A percentile compares a stretch with the other conserved stretches of the same genome.
phyloP scores from a whole-genome alignment of 2,329 filamentous ascomycete genomes.

The Fusarium sp. region DNA sequence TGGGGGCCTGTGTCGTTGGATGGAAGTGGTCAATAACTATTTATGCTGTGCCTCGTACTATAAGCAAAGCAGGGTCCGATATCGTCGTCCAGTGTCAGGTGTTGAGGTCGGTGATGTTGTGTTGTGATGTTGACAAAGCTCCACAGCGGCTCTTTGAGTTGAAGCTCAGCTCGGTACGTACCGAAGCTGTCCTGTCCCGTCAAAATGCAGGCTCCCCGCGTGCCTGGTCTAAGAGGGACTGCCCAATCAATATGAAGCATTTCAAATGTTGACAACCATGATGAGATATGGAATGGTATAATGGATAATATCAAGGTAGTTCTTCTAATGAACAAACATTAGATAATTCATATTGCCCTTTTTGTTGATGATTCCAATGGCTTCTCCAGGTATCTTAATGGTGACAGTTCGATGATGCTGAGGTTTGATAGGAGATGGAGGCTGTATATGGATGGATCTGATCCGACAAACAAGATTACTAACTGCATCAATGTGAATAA shows the following conservation, averaged over 20 bases:
- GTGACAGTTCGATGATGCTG: not conserved
- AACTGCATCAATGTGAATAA: no score
- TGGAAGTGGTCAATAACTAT: not conserved
- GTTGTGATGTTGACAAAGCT: slow-evolving; percentile 40
- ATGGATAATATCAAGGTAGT: no score
- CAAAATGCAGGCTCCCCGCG: slow-evolving; percentile 34
- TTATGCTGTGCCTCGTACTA: not conserved
- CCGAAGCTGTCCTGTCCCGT: slow-evolving; percentile 14
- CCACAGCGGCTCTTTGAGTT: slow-evolving; percentile 39
- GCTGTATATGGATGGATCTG: no score
- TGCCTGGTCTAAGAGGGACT: slow-evolving; percentile 1
- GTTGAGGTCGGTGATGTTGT: slow-evolving; percentile 28
- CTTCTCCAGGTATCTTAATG: not conserved
- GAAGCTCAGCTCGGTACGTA: slow-evolving; percentile 36
- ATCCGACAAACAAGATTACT: no score
- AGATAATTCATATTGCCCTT: not conserved
- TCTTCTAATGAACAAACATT: not conserved
- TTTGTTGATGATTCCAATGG: not conserved
- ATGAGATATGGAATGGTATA: not conserved
- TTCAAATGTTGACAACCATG: not conserved
- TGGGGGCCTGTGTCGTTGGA: not conserved
- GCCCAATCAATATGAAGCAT: slow-evolving; percentile 13
- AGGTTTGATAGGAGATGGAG: not conserved
- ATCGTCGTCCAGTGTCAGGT: slow-evolving; percentile 14
- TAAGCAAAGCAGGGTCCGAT: slow-evolving; percentile 3